A percentile compares a stretch with the other conserved stretches of the same genome.
Evolutionary conservation across 805 yeast species (phyloP).

Genomic region (Lachancea lanzarotensis): DNA sequence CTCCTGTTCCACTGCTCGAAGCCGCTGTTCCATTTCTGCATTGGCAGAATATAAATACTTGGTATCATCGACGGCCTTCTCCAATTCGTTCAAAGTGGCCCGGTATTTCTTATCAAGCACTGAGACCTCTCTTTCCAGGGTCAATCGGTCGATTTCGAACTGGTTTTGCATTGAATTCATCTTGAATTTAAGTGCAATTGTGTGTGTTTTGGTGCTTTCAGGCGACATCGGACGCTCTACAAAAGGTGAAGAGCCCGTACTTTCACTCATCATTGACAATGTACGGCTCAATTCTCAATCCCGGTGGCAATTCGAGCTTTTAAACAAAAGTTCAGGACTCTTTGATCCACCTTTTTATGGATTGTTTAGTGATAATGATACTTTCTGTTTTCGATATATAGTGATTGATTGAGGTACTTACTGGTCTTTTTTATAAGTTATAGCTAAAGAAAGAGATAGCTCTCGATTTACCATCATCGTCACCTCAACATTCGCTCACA

Average conservation of each 20-base stretch:
- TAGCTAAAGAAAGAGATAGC: neutral
- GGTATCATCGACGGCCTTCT: constrained; percentile 29
- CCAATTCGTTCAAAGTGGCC: constrained; percentile 27
- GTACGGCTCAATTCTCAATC: neutral
- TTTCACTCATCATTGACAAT: constrained; percentile 14
- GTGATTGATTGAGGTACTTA: too few relatives aligned
- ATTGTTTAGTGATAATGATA: neutral
- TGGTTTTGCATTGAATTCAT: constrained; percentile 35
- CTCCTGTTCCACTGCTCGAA: constrained; percentile 21
- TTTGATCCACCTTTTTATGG: neutral
- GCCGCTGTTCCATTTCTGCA: constrained; percentile 14
- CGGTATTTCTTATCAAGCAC: constrained; percentile 30
- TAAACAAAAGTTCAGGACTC: neutral
- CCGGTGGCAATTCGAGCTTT: neutral
- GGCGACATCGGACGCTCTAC: constrained; percentile 26
- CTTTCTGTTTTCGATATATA: neutral
- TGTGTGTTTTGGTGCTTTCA: constrained; percentile 17
- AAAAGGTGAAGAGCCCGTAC: constrained; percentile 35
- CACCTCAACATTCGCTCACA: neutral
- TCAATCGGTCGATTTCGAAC: constrained; percentile 29
- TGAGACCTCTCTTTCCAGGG: constrained; percentile 20
- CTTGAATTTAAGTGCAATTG: constrained; percentile 33
- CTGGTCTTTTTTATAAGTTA: too few relatives aligned
- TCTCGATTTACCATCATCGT: neutral
- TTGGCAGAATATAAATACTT: constrained; percentile 35